Conservation (phyloP, 2,329 filamentous ascomycete species). For the Botrytis deweyae region DNA sequence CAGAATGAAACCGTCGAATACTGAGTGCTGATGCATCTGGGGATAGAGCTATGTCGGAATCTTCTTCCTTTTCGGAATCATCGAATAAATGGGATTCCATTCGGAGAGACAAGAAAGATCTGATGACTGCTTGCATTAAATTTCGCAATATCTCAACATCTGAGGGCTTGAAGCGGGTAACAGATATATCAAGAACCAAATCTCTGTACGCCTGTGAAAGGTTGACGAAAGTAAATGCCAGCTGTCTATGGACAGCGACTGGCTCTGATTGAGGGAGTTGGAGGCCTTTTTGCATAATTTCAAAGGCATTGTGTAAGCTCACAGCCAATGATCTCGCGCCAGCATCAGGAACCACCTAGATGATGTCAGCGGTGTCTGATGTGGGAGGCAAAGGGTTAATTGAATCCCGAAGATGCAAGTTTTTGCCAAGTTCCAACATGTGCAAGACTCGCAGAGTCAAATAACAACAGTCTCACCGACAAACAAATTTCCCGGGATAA, state of each 20-base stretch:
- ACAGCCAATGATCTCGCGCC: constrained; percentile 53
- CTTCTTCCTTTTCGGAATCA: constrained; percentile 26
- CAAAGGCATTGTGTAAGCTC: constrained; percentile 49
- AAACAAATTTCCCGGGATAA: neutral
- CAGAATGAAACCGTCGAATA: constrained; percentile 15
- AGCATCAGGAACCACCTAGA: constrained; percentile 51
- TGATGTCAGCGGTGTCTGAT: neutral
- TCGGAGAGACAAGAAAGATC: constrained; percentile 53
- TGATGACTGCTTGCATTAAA: constrained; percentile 54
- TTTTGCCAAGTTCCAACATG: neutral
- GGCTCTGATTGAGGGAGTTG: constrained; percentile 42
- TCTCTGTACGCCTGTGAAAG: constrained; percentile 57
- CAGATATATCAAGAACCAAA: constrained; percentile 55
- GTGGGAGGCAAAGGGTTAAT: neutral
- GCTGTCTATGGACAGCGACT: constrained; percentile 43
- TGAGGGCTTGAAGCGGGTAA: constrained; percentile 52
- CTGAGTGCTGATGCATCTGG: constrained; percentile 4
- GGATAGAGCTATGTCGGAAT: constrained; percentile 13
- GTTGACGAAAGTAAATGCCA: constrained; percentile 54
- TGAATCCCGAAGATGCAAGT: neutral
- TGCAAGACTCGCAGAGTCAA: neutral
- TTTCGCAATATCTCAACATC: constrained; percentile 54
- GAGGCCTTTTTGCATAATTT: constrained; percentile 46
- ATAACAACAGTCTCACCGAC: neutral
- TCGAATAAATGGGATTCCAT: constrained; percentile 50